Evolutionary conservation across 495 filamentous ascomycete genomes (phyloP).

Genomic region (Talaromyces nanjingensis): DNA sequence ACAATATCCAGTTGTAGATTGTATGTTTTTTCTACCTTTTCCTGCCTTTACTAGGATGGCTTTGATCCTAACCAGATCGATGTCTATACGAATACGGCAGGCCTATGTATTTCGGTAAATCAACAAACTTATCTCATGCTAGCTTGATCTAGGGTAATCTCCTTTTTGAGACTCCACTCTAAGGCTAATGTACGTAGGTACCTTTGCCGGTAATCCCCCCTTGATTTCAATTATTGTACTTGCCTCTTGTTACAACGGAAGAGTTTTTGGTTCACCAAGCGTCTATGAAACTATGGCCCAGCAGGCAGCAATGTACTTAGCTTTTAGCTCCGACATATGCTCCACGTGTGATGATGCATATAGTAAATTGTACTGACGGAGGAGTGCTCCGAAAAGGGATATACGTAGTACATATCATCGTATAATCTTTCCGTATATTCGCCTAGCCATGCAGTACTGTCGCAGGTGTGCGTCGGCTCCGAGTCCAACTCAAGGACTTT

Average conservation of each 20-base stretch:
- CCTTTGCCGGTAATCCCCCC: not conserved
- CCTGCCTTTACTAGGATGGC: constrained; percentile 2
- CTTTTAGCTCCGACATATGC: too few relatives aligned
- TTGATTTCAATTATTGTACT: not conserved
- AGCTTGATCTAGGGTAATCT: constrained; percentile 1
- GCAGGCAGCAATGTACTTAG: not conserved
- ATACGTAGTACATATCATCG: too few relatives aligned
- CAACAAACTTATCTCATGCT: not conserved
- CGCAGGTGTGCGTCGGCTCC: too few relatives aligned
- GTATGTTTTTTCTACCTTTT: constrained; percentile 1
- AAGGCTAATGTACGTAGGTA: not conserved
- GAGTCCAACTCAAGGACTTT: too few relatives aligned
- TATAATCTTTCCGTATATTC: too few relatives aligned
- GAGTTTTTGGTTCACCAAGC: not conserved
- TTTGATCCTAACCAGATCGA: not conserved
- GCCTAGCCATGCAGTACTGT: too few relatives aligned
- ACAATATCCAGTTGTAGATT: constrained; percentile 2
- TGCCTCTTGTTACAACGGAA: not conserved
- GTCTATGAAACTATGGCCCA: not conserved
- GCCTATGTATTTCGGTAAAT: not conserved
- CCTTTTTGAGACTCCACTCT: constrained; percentile 1
- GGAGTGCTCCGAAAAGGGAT: too few relatives aligned
- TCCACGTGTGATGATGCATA: too few relatives aligned
- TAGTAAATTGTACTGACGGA: too few relatives aligned
- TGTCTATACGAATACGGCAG: constrained; percentile 2